Evolutionary conservation across 2,329 filamentous ascomycete species (phyloP).

Genomic region (Chaetomiaceae sp.): DNA sequence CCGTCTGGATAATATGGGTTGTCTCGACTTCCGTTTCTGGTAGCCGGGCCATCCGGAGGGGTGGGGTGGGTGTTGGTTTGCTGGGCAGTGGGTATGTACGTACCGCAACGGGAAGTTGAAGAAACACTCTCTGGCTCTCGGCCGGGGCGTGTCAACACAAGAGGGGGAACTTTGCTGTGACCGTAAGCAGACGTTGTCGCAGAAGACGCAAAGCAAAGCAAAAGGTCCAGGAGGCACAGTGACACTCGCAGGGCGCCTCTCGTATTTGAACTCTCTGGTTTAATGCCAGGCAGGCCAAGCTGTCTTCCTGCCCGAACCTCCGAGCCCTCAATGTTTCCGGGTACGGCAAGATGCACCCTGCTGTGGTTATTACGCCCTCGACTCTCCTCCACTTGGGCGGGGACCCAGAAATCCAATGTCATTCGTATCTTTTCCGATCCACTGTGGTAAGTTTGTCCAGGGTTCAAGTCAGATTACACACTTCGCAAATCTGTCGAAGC

Average conservation of each 20-base stretch:
- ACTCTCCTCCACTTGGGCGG: slow-evolving; percentile 13
- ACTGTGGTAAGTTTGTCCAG: slow-evolving; percentile 3
- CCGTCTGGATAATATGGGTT: too few species aligned
- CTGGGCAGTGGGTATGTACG: slow-evolving; percentile 16
- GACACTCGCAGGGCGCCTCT: slow-evolving; percentile 5
- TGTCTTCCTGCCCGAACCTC: slow-evolving; percentile 17
- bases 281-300: slow-evolving; percentile 8
- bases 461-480: background rate
- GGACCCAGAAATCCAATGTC: background rate
- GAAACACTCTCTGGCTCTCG: background rate
- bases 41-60: slow-evolving; percentile 9
- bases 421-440: slow-evolving; percentile 3
- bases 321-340: slow-evolving; percentile 3
- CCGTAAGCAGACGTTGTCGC: background rate
- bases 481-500: background rate
- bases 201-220: background rate
- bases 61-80: too few species aligned
- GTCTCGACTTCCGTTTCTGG: slow-evolving; percentile 9
- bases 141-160: background rate
- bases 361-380: slow-evolving; percentile 10
- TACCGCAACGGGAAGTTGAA: slow-evolving; percentile 3
- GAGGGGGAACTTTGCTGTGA: background rate
- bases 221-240: background rate
- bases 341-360: slow-evolving; percentile 12
- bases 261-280: slow-evolving; percentile 19